Percentiles rank a stretch among this genome's conserved stretches.
Evolutionary conservation across 345 rosid genomes (phyloP).

Genomic region (Firmiana major): DNA sequence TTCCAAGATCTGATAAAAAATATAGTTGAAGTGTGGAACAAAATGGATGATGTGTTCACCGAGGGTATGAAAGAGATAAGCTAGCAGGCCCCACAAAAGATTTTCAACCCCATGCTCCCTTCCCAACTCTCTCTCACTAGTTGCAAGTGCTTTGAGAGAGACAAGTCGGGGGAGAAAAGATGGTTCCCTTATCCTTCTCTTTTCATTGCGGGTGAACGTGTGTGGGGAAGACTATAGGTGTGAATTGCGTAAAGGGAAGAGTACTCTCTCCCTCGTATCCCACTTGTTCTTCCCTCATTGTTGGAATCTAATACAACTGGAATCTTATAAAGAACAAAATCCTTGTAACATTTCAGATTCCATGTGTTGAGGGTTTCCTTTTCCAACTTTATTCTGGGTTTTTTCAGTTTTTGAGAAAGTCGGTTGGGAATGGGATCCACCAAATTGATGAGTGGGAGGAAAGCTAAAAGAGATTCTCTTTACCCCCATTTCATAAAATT

Average conservation of each 20-base stretch:
- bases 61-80: background rate
- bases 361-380: background rate
- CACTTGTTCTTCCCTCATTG: background rate
- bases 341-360: background rate
- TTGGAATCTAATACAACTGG: slow-evolving; percentile 12
- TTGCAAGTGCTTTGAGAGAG: background rate
- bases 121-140: background rate
- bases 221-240: background rate
- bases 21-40: background rate
- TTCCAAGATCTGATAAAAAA: background rate
- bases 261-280: background rate
- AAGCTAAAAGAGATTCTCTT: background rate
- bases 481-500: background rate
- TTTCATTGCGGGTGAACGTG: background rate
- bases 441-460: background rate
- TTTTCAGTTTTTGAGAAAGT: background rate
- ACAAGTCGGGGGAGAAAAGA: slow-evolving; percentile 7
- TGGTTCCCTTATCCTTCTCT: slow-evolving; percentile 4
- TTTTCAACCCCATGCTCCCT: background rate
- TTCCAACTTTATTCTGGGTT: background rate
- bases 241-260: slow-evolving; percentile 13
- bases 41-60: background rate
- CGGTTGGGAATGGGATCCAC: background rate
- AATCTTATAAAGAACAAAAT: background rate
- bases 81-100: background rate